These are phyloP conservation scores for Phytophthora nicotianae DNA, from an alignment of 352 stramenopile species.

Conservation along the genomic window DNA sequence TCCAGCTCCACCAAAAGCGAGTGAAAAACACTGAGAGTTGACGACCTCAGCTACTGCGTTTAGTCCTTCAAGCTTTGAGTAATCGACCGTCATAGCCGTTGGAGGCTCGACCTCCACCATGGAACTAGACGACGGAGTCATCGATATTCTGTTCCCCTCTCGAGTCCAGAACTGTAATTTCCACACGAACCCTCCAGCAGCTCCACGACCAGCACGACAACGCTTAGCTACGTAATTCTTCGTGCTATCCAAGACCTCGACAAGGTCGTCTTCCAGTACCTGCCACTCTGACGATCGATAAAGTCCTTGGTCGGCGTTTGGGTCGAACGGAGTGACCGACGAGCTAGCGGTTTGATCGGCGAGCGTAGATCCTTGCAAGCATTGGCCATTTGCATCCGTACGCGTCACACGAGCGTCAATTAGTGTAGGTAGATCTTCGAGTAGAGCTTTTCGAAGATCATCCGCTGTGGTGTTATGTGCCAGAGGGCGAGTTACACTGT, in stretches of 20 bases:
- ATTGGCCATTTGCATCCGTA: slow-evolving; percentile 61
- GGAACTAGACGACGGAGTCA: slow-evolving; percentile 71
- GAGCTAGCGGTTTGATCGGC: slow-evolving; percentile 50
- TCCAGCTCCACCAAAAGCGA: slow-evolving; percentile 90
- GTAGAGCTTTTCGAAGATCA: slow-evolving; percentile 53
- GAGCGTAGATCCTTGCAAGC: slow-evolving; percentile 65
- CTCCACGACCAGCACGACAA: slow-evolving; percentile 82
- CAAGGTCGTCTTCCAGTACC: slow-evolving; percentile 43
- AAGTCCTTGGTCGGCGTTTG: slow-evolving; percentile 29
- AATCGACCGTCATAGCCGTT: slow-evolving; percentile 49
- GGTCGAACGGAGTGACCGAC: slow-evolving; percentile 35
- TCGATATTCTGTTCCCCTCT: slow-evolving; percentile 77
- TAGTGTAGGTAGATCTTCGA: slow-evolving; percentile 56
- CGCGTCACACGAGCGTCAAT: slow-evolving; percentile 74
- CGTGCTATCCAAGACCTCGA: slow-evolving; percentile 48
- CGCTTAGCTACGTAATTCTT: slow-evolving; percentile 71
- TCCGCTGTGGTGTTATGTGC: slow-evolving; percentile 69
- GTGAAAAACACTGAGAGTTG: slow-evolving; percentile 85
- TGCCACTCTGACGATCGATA: slow-evolving; percentile 65
- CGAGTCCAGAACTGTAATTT: slow-evolving; percentile 91
- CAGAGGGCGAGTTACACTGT: slow-evolving; percentile 58
- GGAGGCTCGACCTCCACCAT: slow-evolving; percentile 34
- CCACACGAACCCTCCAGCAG: slow-evolving; percentile 87
- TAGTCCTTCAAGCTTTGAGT: slow-evolving; percentile 47
- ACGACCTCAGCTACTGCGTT: slow-evolving; percentile 62